Evolutionary conservation across 306 rosid species (phyloP), one percentile per base, ranked within the genome.

Genomic region (Quercus engelmannii): DNA sequence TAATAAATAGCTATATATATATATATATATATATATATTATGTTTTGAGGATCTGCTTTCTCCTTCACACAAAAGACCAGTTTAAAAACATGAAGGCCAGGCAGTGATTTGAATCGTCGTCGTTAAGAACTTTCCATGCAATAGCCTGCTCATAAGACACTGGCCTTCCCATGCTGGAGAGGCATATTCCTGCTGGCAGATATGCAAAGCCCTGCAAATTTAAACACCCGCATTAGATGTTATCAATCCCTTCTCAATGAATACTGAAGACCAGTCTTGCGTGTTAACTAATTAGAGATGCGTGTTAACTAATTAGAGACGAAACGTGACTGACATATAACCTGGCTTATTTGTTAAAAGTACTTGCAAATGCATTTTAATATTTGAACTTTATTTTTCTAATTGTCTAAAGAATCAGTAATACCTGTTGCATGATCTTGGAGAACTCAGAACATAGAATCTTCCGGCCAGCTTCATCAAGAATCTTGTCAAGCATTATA

Each of bases 351-450:
- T 41, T 41, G 46, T 61, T 14, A 1, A 61, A 61, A 61, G 54
- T 61, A 26, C 19, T 25, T 25, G 26, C 68, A 25, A 61, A 26
- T 25, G 68, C 33, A 12, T 26, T 61, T 62, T 7, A 62, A 13
- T 62, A 26, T 62, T 5, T 4, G 5, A 62, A 49, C 18, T 12
- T 12, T 26, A 25, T 61, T 26, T 62, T 62, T 62, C 54, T 62
- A 13, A 2, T 30, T 11, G 18, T 30, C 67, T 12, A 10, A 1
- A 15, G 26, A 61, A 23, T 18, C 33, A 33, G 17, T 11, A 11
- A 79, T 69, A 95, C 99, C 98, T 95, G 99, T 58, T 88, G 96
- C 99, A 90, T 93, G 81, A 95, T 93, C 88, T 95, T 95, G 87
- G 99, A 81, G 80, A 95, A 95, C 75, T 95, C 99, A 0, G 97